Evolutionary conservation across 2,329 filamentous ascomycete species (phyloP).

Genomic region (Cordyceps farinosa): DNA sequence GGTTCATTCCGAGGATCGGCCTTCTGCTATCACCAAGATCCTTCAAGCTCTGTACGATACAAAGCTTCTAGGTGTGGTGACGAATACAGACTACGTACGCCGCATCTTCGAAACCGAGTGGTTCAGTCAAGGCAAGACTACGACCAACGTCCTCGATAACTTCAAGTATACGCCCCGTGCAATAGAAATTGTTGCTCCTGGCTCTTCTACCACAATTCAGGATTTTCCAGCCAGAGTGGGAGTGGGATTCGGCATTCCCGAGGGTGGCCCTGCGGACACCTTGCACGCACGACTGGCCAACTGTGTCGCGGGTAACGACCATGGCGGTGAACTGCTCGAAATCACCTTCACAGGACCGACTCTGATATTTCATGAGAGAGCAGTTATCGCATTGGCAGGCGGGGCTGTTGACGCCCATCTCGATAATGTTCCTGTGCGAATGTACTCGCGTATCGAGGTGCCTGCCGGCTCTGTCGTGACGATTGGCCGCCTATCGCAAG

Average conservation of each 20-base stretch:
- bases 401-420: constrained; percentile 49
- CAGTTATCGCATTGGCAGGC: constrained; percentile 55
- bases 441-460: constrained; percentile 54
- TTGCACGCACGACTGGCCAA: constrained; percentile 58
- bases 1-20: constrained; percentile 40
- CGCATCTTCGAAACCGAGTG: constrained; percentile 43
- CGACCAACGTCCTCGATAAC: constrained; percentile 52
- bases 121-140: constrained; percentile 48
- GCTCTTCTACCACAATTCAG: constrained; percentile 56
- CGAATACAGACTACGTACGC: constrained; percentile 54
- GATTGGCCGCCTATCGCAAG: constrained; percentile 50
- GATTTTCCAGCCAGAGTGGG: constrained; percentile 55
- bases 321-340: constrained; percentile 52
- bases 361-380: constrained; percentile 50
- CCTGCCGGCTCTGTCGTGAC: constrained; percentile 44
- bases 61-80: constrained; percentile 45
- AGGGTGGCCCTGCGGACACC: constrained; percentile 59
- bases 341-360: constrained; percentile 59
- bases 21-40: constrained; percentile 43
- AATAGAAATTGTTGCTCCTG: constrained; percentile 54
- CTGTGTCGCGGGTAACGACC: constrained; percentile 53
- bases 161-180: constrained; percentile 49
- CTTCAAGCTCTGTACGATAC: constrained; percentile 41
- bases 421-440: constrained; percentile 45
- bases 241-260: constrained; percentile 55